Conservation (phyloP, 345 rosid species). For the Firmiana major region DNA sequence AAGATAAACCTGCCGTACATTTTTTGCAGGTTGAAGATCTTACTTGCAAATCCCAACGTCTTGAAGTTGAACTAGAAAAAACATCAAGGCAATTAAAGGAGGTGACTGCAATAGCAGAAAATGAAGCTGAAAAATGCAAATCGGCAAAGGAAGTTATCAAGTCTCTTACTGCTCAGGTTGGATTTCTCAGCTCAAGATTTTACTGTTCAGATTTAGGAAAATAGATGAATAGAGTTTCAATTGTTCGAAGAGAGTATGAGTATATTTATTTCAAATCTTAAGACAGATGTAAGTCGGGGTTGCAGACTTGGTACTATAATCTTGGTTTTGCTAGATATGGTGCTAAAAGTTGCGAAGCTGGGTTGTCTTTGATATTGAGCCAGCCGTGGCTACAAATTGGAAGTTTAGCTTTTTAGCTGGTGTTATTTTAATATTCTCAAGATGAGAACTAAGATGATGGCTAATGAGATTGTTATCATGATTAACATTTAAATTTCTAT, state of each 20-base stretch:
- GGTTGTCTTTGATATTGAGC: background rate
- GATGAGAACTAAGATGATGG: background rate
- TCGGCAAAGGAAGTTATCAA: slow-evolving; percentile 79
- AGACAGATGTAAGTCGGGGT: background rate
- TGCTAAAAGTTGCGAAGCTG: background rate
- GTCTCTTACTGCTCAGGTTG: slow-evolving; percentile 77
- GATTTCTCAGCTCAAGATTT: background rate
- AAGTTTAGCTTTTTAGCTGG: background rate
- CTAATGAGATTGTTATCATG: background rate
- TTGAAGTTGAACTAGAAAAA: slow-evolving; percentile 75
- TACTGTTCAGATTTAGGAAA: background rate
- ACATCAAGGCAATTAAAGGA: slow-evolving; percentile 57
- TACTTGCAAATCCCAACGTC: slow-evolving; percentile 43
- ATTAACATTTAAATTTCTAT: background rate
- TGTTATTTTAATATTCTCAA: background rate
- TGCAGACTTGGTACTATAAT: background rate
- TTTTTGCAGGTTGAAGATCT: slow-evolving; percentile 69
- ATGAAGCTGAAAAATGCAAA: slow-evolving; percentile 83
- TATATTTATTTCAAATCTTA: background rate
- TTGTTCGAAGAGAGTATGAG: background rate
- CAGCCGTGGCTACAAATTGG: background rate
- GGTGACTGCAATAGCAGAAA: slow-evolving; percentile 65
- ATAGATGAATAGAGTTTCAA: background rate
- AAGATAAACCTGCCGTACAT: background rate
- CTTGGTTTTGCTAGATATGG: background rate